Base-by-base conservation (phyloP, 495 filamentous ascomycete genomes). In the Neurospora sp. region DNA sequence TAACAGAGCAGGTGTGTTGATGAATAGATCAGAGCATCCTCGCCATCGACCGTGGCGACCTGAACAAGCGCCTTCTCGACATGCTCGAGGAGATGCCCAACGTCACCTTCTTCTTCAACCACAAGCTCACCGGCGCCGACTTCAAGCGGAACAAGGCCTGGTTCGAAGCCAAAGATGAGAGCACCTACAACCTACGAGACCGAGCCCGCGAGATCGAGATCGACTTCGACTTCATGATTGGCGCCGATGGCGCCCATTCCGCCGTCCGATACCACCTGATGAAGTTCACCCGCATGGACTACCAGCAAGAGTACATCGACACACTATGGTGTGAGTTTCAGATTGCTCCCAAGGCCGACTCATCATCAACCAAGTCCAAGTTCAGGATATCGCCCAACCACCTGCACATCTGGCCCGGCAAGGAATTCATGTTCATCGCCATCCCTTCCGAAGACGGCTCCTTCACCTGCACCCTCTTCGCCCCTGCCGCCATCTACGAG, bases 281-380 rank as follows among this genome's bases (percentile, higher is more conserved):
- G 94, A 97, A 97, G 81, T 97, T 85, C 77, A 86, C 89, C 5
- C 89, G 92, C 7, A 92, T 98, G 86, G 87, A 93, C 78, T 98
- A 97, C 77, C 87, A 94, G 72, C 96, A 99, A 79, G 89, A 94
- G 77, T 99, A 99, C 78, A 94, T 99, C 81, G 94, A 97, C 80
- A 95, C 95, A 0, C 83, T 98, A 9, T 99, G 96, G 96, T 97
- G 96, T 83, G 96, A 99, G 75, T 97, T 98, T 79, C 90, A 89
- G 53, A 95, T 99, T 73, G 84, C 87, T 2, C 77, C 83, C 4
- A 79, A 75, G 41, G 72, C 75, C 12, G 70, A 78, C 16, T 74
- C 44, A 47, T 47, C 44, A 27, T 53, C 45, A 27, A 20, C 82
- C 27, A 83, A 85, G 12, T 85, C 87, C 38, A 86, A 84, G 74